Evolutionary conservation across 495 filamentous ascomycete genomes (phyloP), one percentile per base, ranked within the genome.

Genomic region (Penicillium cataractarum): DNA sequence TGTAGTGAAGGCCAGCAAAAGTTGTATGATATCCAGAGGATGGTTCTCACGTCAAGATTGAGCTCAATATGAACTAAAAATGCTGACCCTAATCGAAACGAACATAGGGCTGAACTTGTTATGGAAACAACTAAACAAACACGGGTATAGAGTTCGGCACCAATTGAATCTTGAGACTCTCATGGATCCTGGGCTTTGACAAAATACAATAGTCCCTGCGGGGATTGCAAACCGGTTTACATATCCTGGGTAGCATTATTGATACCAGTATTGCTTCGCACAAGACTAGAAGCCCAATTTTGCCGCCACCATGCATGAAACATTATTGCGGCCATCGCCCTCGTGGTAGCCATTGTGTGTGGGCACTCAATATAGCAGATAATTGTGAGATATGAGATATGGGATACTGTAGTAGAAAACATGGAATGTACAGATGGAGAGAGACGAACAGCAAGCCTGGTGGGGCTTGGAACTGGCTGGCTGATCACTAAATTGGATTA

Each of bases 161-260:
- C 2, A 12, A 22, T 22, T 22, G 9, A 9, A 10, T 13, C 19
- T 46, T 22, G 42, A 21, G 8, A 22, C 3, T 46, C 19, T 21
- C 42, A 46, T 22, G 10, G 42, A 10, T 22, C 10, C 42, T 19
- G 8, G 5, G 40, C 40, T 44, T 44, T 12, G 8, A 44, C 19
- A 58, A 54, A 58, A 49, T 58, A 58, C 61, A 58, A 59, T 59
- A 64, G 55, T 64, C 29, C 15, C 49, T 19, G 19, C 54, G 21
- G 39, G 58, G 2, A 22, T 21, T 55, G 55, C 61, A 58, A 49
- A 19, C 57, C 35, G 29, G 37, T 27, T 51, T 42, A 55, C 26
- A 60, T 19, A 60, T 64, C 57, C 46, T 22, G 37, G 33, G 62
- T 46, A 46, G 19, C 12, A 60, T 60, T 26, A 46, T 49, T 39